A percentile compares a stretch with the other conserved stretches of the same genome.
Evolutionary conservation across 495 filamentous ascomycete species (phyloP).

Genomic region (Xylaria bambusicola): DNA sequence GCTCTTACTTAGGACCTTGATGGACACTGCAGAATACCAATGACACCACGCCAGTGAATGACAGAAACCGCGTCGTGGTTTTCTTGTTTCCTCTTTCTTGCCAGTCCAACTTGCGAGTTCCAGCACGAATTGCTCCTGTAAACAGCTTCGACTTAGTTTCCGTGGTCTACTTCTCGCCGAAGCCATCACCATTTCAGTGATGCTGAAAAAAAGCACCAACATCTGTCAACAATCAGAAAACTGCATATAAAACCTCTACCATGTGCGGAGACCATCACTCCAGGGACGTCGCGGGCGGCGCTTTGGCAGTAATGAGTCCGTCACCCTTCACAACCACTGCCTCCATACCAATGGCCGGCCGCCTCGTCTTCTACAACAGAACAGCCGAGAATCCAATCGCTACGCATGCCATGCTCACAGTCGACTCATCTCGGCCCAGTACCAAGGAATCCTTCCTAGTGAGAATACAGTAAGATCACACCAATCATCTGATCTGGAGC

Average conservation of each 20-base stretch:
- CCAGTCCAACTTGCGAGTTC: neutral
- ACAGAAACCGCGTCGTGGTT: neutral
- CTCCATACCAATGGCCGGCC: conserved; percentile 17
- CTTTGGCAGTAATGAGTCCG: conserved; percentile 32
- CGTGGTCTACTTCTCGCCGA: too few species aligned
- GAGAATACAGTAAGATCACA: conserved; percentile 33
- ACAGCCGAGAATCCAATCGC: conserved; percentile 23
- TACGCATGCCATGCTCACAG: conserved; percentile 27
- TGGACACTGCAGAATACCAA: neutral
- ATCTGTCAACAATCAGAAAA: neutral
- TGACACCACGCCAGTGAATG: neutral
- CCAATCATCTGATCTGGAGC: too few species aligned
- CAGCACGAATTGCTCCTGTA: too few species aligned
- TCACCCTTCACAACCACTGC: conserved; percentile 11
- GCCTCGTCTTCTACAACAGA: conserved; percentile 32
- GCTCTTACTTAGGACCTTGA: conserved; percentile 5
- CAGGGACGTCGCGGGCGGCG: conserved; percentile 28
- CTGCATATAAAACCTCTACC: neutral
- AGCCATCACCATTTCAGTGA: neutral
- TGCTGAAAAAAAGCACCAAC: too few species aligned
- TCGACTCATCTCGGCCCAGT: conserved; percentile 16
- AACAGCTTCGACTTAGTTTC: too few species aligned
- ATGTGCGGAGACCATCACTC: conserved; percentile 28
- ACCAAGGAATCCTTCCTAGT: conserved; percentile 25
- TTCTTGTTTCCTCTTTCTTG: neutral